Base-by-base conservation (phyloP, 768 basidiomycete species). In the Daedaleopsis sinensis region DNA sequence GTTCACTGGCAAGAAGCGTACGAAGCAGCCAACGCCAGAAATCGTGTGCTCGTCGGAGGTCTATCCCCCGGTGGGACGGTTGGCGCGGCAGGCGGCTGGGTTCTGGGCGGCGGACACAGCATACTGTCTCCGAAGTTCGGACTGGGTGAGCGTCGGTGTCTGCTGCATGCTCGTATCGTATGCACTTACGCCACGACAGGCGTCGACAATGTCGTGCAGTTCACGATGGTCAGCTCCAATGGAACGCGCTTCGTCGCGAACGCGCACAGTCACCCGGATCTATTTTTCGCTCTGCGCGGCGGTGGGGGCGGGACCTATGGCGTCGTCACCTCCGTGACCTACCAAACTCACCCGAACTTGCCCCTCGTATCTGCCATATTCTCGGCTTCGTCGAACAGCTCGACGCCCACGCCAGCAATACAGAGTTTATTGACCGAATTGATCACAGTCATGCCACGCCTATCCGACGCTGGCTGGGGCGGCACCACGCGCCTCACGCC, bases 181-280 rank as follows among this genome's bases (percentile, higher is more conserved):
- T 42, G 18, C 15, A 46, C 50, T 24, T 11, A 38, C 43, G 12
- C 43, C 18, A n/a, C 13, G 13, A 3, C 54, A 73, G 70, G 75
- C 21, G 52, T 62, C 3, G 57, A 62, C 46, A 58, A 58, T 35
- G 52, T 54, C 15, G 39, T 84, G 3, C 71, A 86, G 69, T 81
- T 77, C 71, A 81, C 80, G 61, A 71, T 84, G 8, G 81, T 85
- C 5, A 83, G 82, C 9, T 81, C 84, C 0, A 80, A 83, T 65
- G 84, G 84, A 0, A 61, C 72, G 38, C 69, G 71, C 59, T 75
- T 79, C 32, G 73, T 73, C 6, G 82, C 73, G 1, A 84, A 82
- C 67, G 76, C 73, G 21, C 73, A 71, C 48, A 69, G 82, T 63
- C 80, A 84, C 58, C 55, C 75, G 57, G 82, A 85, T 68, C 74